Conservation (phyloP, 306 rosid genomes). For the Fragaria nilgerrensis region DNA sequence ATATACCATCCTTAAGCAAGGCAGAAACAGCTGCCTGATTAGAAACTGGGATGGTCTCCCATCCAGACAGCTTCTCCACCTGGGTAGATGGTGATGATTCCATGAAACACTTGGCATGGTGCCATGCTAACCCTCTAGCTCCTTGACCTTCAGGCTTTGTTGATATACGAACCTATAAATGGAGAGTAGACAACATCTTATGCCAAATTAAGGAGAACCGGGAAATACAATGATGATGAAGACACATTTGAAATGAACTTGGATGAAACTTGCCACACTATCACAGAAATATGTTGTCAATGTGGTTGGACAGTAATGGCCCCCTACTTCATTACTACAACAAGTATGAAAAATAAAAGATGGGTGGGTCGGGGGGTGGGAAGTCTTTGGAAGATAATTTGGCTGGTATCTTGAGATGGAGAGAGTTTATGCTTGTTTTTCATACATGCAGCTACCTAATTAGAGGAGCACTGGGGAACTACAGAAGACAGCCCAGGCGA, state of each 20-base stretch:
- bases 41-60: slow-evolving; percentile 67
- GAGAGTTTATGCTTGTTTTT: neutral
- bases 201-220: neutral
- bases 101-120: slow-evolving; percentile 85
- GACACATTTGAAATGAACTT: neutral
- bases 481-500: neutral
- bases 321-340: neutral
- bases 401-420: neutral
- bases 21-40: slow-evolving; percentile 68
- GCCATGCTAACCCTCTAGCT: slow-evolving; percentile 78
- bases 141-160: slow-evolving; percentile 74
- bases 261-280: neutral
- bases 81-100: slow-evolving; percentile 61
- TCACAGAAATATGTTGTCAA: neutral
- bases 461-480: neutral
- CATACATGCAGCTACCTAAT: neutral
- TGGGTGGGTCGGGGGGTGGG: neutral
- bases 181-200: slow-evolving; percentile 15
- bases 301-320: neutral
- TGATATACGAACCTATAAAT: slow-evolving; percentile 76
- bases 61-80: slow-evolving; percentile 77
- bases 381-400: neutral
- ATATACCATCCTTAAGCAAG: slow-evolving; percentile 51
- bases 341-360: neutral
- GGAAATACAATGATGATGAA: neutral